Evolutionary conservation across 1,284 basidiomycete genomes (phyloP), one percentile per base, ranked within the genome.

Genomic region (Apiotrichum montevideense): DNA sequence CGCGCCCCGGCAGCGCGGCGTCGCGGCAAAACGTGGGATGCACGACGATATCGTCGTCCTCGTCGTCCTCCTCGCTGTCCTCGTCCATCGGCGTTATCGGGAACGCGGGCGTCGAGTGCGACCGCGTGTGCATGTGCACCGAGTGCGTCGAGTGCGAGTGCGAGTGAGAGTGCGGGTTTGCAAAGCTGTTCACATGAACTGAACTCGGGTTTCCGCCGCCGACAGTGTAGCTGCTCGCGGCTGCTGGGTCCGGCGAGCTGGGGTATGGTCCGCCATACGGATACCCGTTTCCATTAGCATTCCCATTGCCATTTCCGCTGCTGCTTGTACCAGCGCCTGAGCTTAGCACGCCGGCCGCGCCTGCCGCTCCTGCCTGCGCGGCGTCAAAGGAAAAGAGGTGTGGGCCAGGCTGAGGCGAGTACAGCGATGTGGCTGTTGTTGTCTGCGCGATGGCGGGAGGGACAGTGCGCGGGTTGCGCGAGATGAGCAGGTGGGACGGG

Each of bases 401-500:
- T 15, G 58, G 33, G 21, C 54, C 54, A 2, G 60, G 60, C 43
- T 50, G 39, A 7, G 56, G 60, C 21, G 51, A 52, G 47, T 66
- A 65, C 15, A 61, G 62, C 11, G 67, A 58, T 3, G 71, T 66
- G 34, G 47, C 35, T 29, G 62, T 65, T 13, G 67, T 63, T 8
- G 68, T 65, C 37, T 39, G 37, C 9, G 67, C 70, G 29, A 73
- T 65, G 54, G 72, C 73, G 0, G 72, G 73, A 52, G 70, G 71
- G 1, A 72, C 72, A 0, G 68, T 70, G 43, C 73, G 63, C 5
- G 71, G 69, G 47, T 75, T 74, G 15, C 73, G 65, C 6, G 66
- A 69, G 53, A 75, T 69, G 35, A 75, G 70, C 4, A 74, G 63
- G 46, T 75, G 72, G 0, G 73, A 74, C 6, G 73, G 73, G 57